phyloP scores from a whole-genome alignment of 345 rosid genomes.

The Syzygium grande region DNA sequence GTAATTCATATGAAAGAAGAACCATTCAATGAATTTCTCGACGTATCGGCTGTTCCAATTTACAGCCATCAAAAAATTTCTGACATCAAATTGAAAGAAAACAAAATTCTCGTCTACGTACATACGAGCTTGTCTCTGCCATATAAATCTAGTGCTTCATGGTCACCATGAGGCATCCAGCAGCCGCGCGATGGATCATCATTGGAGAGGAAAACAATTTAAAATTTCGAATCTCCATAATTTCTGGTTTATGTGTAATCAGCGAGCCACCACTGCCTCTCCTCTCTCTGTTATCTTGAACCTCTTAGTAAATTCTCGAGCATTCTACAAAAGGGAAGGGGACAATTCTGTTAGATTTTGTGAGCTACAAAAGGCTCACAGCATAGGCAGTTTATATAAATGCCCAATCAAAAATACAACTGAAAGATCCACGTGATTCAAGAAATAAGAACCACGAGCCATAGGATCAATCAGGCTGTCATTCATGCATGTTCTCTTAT shows the following conservation, averaged over 20 bases:
- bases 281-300: constrained; percentile 5
- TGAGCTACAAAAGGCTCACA: neutral
- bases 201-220: neutral
- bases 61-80: neutral
- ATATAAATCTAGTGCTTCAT: neutral
- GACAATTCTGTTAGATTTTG: neutral
- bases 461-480: neutral
- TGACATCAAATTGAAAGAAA: neutral
- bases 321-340: neutral
- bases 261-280: neutral
- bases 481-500: neutral
- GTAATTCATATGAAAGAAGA: neutral
- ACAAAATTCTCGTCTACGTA: neutral
- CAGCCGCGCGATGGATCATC: neutral
- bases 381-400: neutral
- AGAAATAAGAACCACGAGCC: neutral
- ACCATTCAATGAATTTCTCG: neutral
- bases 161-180: neutral
- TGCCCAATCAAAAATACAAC: neutral
- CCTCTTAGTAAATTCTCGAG: constrained; percentile 3
- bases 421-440: neutral
- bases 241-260: neutral
- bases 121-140: neutral
- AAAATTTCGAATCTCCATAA: neutral
- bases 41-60: neutral